These are phyloP conservation scores for Aegilops bicornis DNA, from an alignment of 176 grass and related monocot species.

Conservation along the genomic window DNA sequence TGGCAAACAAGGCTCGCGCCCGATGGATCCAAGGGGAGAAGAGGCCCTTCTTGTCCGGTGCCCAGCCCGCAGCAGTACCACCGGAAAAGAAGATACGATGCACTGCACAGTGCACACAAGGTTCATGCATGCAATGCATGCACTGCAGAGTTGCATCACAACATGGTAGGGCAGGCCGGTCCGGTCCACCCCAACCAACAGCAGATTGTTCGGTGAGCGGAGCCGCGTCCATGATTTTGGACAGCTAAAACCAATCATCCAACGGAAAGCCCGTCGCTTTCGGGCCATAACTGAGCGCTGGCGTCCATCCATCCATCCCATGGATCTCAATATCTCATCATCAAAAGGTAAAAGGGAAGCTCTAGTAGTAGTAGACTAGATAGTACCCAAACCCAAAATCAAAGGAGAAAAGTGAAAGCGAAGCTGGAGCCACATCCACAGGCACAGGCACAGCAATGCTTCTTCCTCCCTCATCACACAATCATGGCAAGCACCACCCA, in stretches of 20 bases:
- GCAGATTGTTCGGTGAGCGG: conserved; percentile 35
- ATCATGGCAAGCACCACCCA: conserved; percentile 23
- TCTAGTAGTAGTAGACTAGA: neutral
- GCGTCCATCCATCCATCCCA: too few species aligned
- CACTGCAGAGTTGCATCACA: neutral
- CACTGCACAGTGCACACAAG: neutral
- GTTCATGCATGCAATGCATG: neutral
- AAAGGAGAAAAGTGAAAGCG: neutral
- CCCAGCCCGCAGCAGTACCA: neutral
- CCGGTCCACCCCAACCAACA: neutral
- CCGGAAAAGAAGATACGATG: neutral
- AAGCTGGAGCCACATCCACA: neutral
- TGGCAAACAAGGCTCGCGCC: neutral
- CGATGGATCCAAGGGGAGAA: neutral
- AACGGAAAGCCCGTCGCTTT: conserved; percentile 16
- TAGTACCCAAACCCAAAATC: neutral
- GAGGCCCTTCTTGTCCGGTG: neutral
- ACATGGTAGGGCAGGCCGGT: neutral
- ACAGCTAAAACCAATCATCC: conserved; percentile 52
- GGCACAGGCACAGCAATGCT: neutral
- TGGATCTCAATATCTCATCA: neutral
- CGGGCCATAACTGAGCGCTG: neutral
- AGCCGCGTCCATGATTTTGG: conserved; percentile 15
- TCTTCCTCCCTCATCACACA: conserved; percentile 7
- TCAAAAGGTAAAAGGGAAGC: neutral